A percentile compares a stretch with the other conserved stretches of the same genome.
Evolutionary conservation across 495 filamentous ascomycete genomes (phyloP).

Genomic region (Lasiosphaeris hirsuta): DNA sequence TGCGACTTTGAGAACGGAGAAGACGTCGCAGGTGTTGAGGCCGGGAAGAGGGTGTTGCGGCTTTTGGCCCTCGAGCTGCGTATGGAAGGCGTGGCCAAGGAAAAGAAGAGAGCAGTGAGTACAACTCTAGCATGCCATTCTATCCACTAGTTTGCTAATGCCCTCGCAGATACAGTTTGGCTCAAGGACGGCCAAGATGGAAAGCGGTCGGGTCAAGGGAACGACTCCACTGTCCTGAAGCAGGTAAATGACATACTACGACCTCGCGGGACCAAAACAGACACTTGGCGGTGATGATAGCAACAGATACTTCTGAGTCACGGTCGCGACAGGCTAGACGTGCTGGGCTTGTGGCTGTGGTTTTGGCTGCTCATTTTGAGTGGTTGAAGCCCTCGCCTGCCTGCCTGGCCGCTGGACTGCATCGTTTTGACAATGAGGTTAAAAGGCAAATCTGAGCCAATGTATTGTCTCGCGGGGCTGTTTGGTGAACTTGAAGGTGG

Average conservation of each 20-base stretch:
- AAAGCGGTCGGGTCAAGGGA: conserved; percentile 67
- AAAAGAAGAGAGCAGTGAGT: conserved; percentile 84
- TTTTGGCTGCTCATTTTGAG: conserved; percentile 18
- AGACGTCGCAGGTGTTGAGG: conserved; percentile 53
- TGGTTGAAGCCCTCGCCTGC: conserved; percentile 23
- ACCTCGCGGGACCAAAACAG: background rate
- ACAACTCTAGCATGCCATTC: background rate
- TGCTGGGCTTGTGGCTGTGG: conserved; percentile 22
- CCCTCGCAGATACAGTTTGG: conserved; percentile 72
- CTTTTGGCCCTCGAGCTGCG: conserved; percentile 73
- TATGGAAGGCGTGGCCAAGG: conserved; percentile 63
- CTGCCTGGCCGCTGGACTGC: conserved; percentile 10
- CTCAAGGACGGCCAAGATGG: conserved; percentile 82
- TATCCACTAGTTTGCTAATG: conserved; percentile 12
- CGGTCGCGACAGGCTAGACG: conserved; percentile 22
- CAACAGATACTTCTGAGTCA: conserved; percentile 60
- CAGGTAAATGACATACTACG: background rate
- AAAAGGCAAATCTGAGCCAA: conserved; percentile 50
- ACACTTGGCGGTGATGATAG: conserved; percentile 51
- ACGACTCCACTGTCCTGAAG: conserved; percentile 49
- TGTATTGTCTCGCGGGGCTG: background rate
- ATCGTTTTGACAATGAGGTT: conserved; percentile 37
- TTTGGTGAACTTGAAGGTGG: too few species aligned
- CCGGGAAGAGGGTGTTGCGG: conserved; percentile 77
- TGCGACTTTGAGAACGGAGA: conserved; percentile 66